phyloP scores from a whole-genome alignment of 768 basidiomycete genomes.

The Tylopilus vinaceipallidus region DNA sequence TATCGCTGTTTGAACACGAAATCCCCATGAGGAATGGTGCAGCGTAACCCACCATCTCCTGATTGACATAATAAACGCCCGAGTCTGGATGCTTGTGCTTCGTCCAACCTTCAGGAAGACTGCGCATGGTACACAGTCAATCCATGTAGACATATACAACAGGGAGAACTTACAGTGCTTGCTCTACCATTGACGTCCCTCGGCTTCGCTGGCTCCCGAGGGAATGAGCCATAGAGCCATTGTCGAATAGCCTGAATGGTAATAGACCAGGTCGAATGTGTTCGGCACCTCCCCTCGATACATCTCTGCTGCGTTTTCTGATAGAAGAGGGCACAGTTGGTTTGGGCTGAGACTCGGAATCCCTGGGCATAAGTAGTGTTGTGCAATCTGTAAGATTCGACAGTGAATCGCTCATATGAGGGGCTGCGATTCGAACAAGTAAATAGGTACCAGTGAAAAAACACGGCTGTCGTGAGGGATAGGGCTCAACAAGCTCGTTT shows the following conservation, averaged over 20 bases:
- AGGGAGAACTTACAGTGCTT: constrained; percentile 5
- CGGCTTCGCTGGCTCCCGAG: constrained; percentile 17
- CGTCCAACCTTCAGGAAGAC: constrained; percentile 28
- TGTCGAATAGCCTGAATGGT: neutral
- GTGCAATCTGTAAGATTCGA: neutral
- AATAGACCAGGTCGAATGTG: too few species aligned
- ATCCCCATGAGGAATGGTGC: neutral
- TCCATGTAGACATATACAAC: neutral
- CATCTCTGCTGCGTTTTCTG: neutral
- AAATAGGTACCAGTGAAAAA: too few species aligned
- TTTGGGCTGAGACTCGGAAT: neutral
- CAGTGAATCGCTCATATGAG: constrained; percentile 4
- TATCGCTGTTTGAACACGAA: neutral
- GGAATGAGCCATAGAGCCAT: constrained; percentile 8
- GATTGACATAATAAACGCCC: constrained; percentile 32
- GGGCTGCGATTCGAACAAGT: too few species aligned
- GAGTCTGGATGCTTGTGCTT: constrained; percentile 31
- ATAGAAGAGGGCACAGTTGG: constrained; percentile 20
- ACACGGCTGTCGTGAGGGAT: too few species aligned
- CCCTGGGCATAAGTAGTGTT: neutral
- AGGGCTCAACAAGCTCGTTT: too few species aligned
- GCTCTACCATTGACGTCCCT: neutral
- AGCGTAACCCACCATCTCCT: constrained; percentile 31
- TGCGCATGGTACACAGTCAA: too few species aligned
- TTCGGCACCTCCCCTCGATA: constrained; percentile 10